These are phyloP conservation scores for Leishmania tropica DNA, from an alignment of 208 protist genomes.

Conservation along the genomic window DNA sequence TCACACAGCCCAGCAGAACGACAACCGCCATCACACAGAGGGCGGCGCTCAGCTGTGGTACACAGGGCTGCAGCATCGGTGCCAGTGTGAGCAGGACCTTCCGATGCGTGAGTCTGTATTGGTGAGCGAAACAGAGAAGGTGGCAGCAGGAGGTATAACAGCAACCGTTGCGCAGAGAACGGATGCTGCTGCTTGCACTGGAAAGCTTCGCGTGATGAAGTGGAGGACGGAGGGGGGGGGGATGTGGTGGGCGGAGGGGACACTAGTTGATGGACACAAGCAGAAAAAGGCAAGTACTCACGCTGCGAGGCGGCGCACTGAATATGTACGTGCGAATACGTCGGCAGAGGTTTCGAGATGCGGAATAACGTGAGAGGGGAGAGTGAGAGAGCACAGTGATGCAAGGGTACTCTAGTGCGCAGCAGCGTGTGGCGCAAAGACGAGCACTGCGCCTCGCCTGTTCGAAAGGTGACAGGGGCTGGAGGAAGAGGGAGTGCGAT, in stretches of 20 bases:
- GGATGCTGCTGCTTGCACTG: background rate
- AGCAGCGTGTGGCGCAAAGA: background rate
- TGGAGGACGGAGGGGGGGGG: background rate
- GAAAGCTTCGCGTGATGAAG: background rate
- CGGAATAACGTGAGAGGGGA: background rate
- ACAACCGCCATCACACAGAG: slow-evolving; percentile 1
- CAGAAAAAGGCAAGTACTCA: background rate
- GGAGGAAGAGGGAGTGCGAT: background rate
- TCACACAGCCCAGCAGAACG: background rate
- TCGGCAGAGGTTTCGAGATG: background rate
- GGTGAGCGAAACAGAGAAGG: background rate
- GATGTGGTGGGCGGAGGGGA: background rate
- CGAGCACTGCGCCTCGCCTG: background rate
- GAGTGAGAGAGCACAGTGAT: background rate
- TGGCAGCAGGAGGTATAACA: background rate
- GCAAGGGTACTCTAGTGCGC: background rate
- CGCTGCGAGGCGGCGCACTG: background rate
- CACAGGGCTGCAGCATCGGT: background rate
- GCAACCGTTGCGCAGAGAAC: background rate
- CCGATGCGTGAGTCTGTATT: no score
- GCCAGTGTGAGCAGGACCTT: background rate
- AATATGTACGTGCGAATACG: background rate
- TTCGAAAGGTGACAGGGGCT: background rate
- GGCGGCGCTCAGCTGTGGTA: background rate
- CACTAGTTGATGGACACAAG: no score